Evolutionary conservation across 2,329 filamentous ascomycete genomes (phyloP).

Genomic region (Colletotrichum noveboracense): DNA sequence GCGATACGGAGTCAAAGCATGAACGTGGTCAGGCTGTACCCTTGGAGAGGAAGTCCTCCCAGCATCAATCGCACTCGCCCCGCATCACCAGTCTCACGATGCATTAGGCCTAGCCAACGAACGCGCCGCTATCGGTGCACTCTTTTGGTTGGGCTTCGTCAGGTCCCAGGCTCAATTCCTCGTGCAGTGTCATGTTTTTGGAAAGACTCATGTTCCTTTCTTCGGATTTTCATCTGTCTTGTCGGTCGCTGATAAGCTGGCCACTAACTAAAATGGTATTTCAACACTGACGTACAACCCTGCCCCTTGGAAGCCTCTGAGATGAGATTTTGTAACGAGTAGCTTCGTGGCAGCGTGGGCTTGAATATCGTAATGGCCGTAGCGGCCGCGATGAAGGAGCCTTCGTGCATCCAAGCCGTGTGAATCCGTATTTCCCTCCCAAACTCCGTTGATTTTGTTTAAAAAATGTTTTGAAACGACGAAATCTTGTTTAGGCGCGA

Average conservation of each 20-base stretch:
- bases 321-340: neutral
- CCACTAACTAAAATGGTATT: slow-evolving; percentile 15
- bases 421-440: neutral
- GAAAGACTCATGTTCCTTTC: neutral
- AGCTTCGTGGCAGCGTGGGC: slow-evolving; percentile 4
- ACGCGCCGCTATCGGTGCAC: neutral
- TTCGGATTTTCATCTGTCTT: slow-evolving; percentile 1
- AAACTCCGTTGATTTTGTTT: slow-evolving; percentile 7
- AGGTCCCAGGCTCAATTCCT: neutral
- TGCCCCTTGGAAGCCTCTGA: neutral
- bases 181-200: neutral
- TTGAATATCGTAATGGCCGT: neutral
- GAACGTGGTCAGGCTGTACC: neutral
- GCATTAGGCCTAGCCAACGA: neutral
- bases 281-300: slow-evolving; percentile 15
- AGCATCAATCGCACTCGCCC: neutral
- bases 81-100: neutral
- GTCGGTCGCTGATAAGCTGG: slow-evolving; percentile 8
- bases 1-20: neutral
- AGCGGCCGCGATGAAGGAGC: neutral
- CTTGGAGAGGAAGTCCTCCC: neutral
- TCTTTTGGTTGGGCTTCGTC: neutral
- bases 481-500: neutral
- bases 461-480: neutral
- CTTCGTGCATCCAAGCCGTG: slow-evolving; percentile 2